Percentiles rank a stretch among this genome's conserved stretches.
These are phyloP conservation scores for Kuraishia floccosa DNA, from an alignment of 805 yeast genomes.

Conservation along the genomic window DNA sequence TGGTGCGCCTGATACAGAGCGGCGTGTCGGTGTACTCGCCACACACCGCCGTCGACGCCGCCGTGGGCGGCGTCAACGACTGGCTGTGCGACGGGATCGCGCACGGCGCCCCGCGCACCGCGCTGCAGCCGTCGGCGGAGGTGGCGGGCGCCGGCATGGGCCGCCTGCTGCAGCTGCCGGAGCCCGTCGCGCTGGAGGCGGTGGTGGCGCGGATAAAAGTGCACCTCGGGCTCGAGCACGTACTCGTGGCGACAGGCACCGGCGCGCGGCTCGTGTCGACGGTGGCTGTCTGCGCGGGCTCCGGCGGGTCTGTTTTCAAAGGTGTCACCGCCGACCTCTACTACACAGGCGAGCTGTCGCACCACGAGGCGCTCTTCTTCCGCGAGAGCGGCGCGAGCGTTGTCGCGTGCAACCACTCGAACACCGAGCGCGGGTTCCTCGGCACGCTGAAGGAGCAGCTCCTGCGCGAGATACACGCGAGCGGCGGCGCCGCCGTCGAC, in stretches of 20 bases:
- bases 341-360: constrained; percentile 89
- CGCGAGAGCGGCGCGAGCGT: constrained; percentile 65
- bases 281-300: constrained; percentile 91
- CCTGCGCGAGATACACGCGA: constrained; percentile 18
- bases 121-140: constrained; percentile 32
- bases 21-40: constrained; percentile 91
- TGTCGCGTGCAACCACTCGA: constrained; percentile 78
- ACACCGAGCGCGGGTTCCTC: constrained; percentile 85
- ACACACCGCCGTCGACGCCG: constrained; percentile 94
- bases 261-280: constrained; percentile 27
- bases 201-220: constrained; percentile 43
- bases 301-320: constrained; percentile 72
- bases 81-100: constrained; percentile 62
- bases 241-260: constrained; percentile 48
- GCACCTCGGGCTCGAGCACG: constrained; percentile 35
- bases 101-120: constrained; percentile 5
- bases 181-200: constrained; percentile 28
- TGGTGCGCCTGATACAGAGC: constrained; percentile 58
- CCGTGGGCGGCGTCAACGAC: constrained; percentile 87
- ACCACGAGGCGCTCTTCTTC: constrained; percentile 74
- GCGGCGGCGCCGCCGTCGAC: constrained; percentile 19
- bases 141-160: constrained; percentile 72
- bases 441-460: constrained; percentile 39
- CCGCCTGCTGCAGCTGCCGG: constrained; percentile 40
- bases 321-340: constrained; percentile 57